These are phyloP conservation scores for Auricularia auricula-judae DNA, from an alignment of 768 basidiomycete genomes.

Conservation along the genomic window DNA sequence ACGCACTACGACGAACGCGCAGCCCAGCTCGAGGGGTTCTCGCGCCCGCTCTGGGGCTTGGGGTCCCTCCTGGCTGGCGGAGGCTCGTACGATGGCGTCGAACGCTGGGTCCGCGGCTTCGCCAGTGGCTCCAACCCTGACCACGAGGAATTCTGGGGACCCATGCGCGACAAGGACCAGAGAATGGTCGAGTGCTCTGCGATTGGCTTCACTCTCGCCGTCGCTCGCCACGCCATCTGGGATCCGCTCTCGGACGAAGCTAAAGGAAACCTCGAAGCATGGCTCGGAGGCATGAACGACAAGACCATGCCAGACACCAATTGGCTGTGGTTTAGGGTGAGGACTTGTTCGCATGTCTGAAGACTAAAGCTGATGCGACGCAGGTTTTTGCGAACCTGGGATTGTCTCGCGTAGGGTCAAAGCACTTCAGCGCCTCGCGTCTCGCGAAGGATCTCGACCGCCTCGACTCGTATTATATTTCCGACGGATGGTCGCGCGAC, in stretches of 20 bases:
- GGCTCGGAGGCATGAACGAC: slow-evolving; percentile 69
- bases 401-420: slow-evolving; percentile 47
- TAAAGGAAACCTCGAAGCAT: slow-evolving; percentile 48
- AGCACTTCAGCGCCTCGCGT: slow-evolving; percentile 42
- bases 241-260: slow-evolving; percentile 42
- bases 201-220: slow-evolving; percentile 59
- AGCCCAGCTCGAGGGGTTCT: slow-evolving; percentile 61
- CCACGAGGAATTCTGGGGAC: slow-evolving; percentile 64
- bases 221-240: slow-evolving; percentile 55
- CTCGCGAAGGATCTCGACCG: slow-evolving; percentile 68
- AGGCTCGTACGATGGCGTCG: slow-evolving; percentile 42
- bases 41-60: slow-evolving; percentile 67
- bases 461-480: slow-evolving; percentile 70
- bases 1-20: slow-evolving; percentile 66
- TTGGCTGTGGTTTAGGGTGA: slow-evolving; percentile 72
- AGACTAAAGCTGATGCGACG: slow-evolving; percentile 1
- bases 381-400: slow-evolving; percentile 71
- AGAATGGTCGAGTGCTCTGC: slow-evolving; percentile 77
- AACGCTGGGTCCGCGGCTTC: slow-evolving; percentile 57
- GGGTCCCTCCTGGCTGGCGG: slow-evolving; percentile 57
- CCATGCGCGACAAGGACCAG: slow-evolving; percentile 65
- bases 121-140: slow-evolving; percentile 57
- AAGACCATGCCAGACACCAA: slow-evolving; percentile 79
- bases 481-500: slow-evolving; percentile 66
- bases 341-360: slow-evolving; percentile 10